Evolutionary conservation across 495 filamentous ascomycete genomes (phyloP), one percentile per base, ranked within the genome.

Genomic region (Hypoxylon lienhwacheense): DNA sequence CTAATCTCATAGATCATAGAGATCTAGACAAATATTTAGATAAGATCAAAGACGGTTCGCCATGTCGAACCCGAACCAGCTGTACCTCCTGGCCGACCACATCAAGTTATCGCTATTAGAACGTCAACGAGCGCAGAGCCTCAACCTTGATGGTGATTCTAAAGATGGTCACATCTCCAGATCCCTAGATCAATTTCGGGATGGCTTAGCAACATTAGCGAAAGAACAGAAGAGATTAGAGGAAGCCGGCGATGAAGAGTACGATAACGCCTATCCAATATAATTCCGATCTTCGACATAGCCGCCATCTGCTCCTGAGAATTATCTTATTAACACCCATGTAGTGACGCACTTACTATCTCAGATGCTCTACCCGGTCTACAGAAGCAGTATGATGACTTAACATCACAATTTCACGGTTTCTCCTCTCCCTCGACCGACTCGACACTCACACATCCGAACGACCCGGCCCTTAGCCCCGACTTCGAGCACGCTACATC

Each of bases 151-250:
- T 7, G 85, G 90, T 64, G 89, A 89, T 66, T 81, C 86, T 5
- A 89, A 95, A 70, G 90, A 95, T 76, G 86, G 86, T 22, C 87
- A 95, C 59, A 93, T 97, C 55, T 91, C 90, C 4, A 79, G 89
- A 33, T 96, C 91, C 7, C 79, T 98, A 31, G 88, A 95, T 22
- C 88, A 87, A 28, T 81, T 98, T 41, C 82, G 82, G 32, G 88
- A 91, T 55, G 91, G 93, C 11, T 81, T 98, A 57, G 85, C 90
- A 56, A 70, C 80, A 8, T 74, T 95, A 16, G 85, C 88, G 61
- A 77, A 81, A 35, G 85, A 93, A 55, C 74, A 84, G 53, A 68
- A 72, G 43, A 77, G 81, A 21, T 69, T 89, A 22, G 75, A 84
- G 48, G 80, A 83, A 29, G 72, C 72, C 14, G 80, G 83, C 55